Evolutionary conservation across 2,329 filamentous ascomycete genomes (phyloP), one percentile per base, ranked within the genome.

Genomic region (Pseudogymnoascus pannorum): DNA sequence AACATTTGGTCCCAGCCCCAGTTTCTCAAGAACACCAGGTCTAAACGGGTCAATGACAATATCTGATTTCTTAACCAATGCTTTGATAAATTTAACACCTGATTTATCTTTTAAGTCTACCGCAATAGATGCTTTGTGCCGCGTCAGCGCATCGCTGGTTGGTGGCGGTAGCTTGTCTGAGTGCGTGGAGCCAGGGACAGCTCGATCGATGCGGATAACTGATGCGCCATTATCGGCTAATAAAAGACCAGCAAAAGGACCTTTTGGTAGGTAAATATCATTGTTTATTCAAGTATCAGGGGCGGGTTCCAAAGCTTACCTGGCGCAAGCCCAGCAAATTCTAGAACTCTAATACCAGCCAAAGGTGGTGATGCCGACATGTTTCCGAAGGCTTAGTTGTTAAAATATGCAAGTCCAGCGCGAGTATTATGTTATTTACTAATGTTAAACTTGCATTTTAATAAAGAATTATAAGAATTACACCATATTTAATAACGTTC

Each of bases 31-130:
- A 0, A 97, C 91, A 35, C 92, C 91, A 0, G 93, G 93, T 0
- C 93, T 89, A 78, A 92, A 97, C 0, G 94, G 93, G 73, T 97
- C 94, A 73, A 97, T 94, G 26, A 97, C 74, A 35, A 97, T 79
- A 74, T 97, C 93, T 61, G 85, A 80, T 14, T 77, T 72, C 14
- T 77, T 74, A 35, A 88, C 76, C 1, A 97, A 79, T 2, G 80
- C 77, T 64, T 85, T 86, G 60, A 96, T 74, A 5, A 97, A 77
- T 1, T 79, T 79, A 11, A 86, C 72, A 5, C 90, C 92, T 0
- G 74, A 68, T 0, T 81, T 67, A 0, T 83, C 81, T 71, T 94
- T 95, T 59, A 97, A 81, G 75, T 97, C 84, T 2, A 97, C 80
- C 38, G 86, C 82, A 64, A 97, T 85, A 29, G 89, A 94, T 61